Evolutionary conservation across 441 rosid genomes (phyloP), one percentile per base, ranked within the genome.

Genomic region (Adansonia rubrostipa): DNA sequence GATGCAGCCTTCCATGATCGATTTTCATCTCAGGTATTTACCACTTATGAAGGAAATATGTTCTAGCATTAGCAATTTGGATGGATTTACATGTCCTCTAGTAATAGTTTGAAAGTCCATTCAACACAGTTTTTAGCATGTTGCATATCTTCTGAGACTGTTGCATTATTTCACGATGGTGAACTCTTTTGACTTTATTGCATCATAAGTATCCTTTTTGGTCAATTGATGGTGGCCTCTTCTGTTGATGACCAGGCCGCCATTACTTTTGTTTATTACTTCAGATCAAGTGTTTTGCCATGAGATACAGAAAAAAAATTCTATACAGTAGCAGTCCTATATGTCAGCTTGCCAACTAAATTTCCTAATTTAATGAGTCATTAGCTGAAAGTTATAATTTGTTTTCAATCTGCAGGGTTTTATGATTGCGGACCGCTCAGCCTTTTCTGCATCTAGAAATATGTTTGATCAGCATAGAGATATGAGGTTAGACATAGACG

Each of bases 401-500:
- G 1, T 45, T 53, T 44, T 57, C 76, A 73, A 5, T 76, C 71
- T 81, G 63, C 87, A 94, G 98, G 94, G 92, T 73, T 85, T 83
- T 69, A 75, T 86, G 89, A 81, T 81, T 73, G 86, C 74, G 65
- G 95, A 93, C 71, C 92, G 87, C 78, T 51, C 92, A 53, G 72
- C 83, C 62, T 65, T 84, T 14, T 84, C 87, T 76, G 93, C 87
- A 36, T 81, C 95, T 22, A 86, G 97, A 88, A 79, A 80, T 75
- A 77, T 85, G 82, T 33, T 81, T 56, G 94, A 95, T 86, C 92
- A 91, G 81, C 92, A 95, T 78, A 79, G 93, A 79, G 99, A 95
- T 69, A 86, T 95, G 98, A 93, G 96, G 85, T 88, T 95, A 7
- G 97, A 95, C 85, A 78, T 91, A 58, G 99, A 95, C 85, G 81